Evolutionary conservation across 768 basidiomycete genomes (phyloP), one percentile per base, ranked within the genome.

Genomic region (Scleroderma bovista): DNA sequence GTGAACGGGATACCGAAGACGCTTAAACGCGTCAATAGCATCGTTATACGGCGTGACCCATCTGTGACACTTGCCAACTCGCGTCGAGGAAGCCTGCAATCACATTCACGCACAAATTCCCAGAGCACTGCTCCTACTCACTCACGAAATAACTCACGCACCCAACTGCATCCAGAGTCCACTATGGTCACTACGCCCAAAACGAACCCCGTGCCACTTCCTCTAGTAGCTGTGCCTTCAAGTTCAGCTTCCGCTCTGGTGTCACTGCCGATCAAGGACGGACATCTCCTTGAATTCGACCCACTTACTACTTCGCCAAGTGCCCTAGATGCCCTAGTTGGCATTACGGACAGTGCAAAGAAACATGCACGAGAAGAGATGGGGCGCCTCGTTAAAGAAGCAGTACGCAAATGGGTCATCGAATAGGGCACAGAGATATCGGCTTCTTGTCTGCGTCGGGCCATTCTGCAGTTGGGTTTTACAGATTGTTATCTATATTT

Each of bases 281-380:
- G 92, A 0, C 81, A 86, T 57, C 65, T 86, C n/a, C 74, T 95
- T 22, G 83, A 85, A 62, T 93, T 95, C 59, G 86, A 95, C 57
- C 91, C 92, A 9, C 70, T 94, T 38, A 74, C 76, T 51, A 83
- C 86, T 13, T 82, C 85, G 2, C 83, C 89, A 1, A 74, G 76
- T 2, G 75, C 86, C 43, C 69, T 94, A 26, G 86, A 91, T 58
- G 81, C 78, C 29, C 73, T 90, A 8, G 83, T 88, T 47, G 88
- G 87, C 5, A 86, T 92, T 51, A 80, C 86, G 0, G 80, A 84
- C 49, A 86, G 84, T 57, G 87, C 88, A 38, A 91, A 90, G 75
- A 88, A 87, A 61, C 81, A 87, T 56, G 89, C 87, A 19, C 80
- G 79, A 57, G 76, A 80, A 41, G 88, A 91, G 54, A 86, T 90